These are phyloP conservation scores for Citrullus mucosospermus DNA, from an alignment of 306 rosid species.

Conservation along the genomic window DNA sequence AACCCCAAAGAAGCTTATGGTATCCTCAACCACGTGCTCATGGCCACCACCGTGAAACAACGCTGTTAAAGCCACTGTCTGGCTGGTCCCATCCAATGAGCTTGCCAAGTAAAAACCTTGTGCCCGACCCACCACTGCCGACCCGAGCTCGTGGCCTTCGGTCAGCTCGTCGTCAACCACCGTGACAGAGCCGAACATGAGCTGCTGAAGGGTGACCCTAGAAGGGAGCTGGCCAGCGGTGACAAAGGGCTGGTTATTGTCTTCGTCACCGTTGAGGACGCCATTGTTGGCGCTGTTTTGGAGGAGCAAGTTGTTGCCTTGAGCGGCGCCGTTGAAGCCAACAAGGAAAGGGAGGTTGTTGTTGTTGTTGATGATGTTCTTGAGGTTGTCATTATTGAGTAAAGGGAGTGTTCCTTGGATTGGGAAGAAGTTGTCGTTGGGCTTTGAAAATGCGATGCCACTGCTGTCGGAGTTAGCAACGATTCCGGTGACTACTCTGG, in stretches of 20 bases:
- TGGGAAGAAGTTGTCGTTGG: conserved; percentile 54
- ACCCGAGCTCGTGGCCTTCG: conserved; percentile 48
- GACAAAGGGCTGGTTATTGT: conserved; percentile 41
- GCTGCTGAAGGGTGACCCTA: conserved; percentile 57
- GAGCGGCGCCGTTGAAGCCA: conserved; percentile 6
- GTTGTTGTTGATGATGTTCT: conserved; percentile 31
- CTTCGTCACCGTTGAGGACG: conserved; percentile 7
- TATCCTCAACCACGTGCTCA: conserved; percentile 35
- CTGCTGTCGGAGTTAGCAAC: conserved; percentile 34
- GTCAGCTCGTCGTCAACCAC: conserved; percentile 65
- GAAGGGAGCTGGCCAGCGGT: conserved; percentile 64
- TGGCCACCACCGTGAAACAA: conserved; percentile 29
- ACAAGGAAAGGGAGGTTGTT: conserved; percentile 39
- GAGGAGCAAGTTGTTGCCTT: not conserved
- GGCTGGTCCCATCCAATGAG: conserved; percentile 73
- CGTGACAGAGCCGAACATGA: conserved; percentile 72
- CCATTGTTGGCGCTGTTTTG: conserved; percentile 11
- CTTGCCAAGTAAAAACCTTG: conserved; percentile 76
- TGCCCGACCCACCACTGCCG: conserved; percentile 46
- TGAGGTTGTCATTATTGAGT: conserved; percentile 25
- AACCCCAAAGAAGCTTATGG: conserved; percentile 64
- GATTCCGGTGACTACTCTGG: conserved; percentile 55
- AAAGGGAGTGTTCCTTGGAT: conserved; percentile 51
- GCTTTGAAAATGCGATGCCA: conserved; percentile 47
- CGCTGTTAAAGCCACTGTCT: conserved; percentile 40